phyloP scores from a whole-genome alignment of 805 yeast genomes.

The Cyberlindnera sargentensis region DNA sequence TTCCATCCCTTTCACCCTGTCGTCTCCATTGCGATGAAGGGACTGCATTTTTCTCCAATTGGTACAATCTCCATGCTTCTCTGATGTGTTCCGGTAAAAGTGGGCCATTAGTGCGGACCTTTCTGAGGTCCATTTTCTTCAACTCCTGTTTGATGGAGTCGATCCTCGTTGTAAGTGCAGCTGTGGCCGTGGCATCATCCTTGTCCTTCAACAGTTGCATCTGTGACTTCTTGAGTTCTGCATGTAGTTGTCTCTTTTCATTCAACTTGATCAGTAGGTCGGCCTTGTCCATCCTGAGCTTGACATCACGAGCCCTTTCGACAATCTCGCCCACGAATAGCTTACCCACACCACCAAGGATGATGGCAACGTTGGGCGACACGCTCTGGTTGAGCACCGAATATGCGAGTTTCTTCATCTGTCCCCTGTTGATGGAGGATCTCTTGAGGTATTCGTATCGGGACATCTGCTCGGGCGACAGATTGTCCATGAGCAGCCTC shows the following conservation, averaged over 20 bases:
- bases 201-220: constrained; percentile 26
- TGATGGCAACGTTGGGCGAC: constrained; percentile 71
- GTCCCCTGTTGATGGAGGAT: constrained; percentile 62
- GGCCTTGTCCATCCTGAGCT: constrained; percentile 44
- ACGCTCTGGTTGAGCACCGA: constrained; percentile 74
- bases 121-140: constrained; percentile 24
- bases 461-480: constrained; percentile 78
- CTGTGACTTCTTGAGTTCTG: constrained; percentile 28
- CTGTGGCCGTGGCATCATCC: constrained; percentile 1
- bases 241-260: constrained; percentile 33
- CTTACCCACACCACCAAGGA: constrained; percentile 81
- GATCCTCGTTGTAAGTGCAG: constrained; percentile 9
- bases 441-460: constrained; percentile 84
- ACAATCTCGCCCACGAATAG: constrained; percentile 87
- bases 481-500: constrained; percentile 57
- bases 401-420: constrained; percentile 75
- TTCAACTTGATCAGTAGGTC: constrained; percentile 27
- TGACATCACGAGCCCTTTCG: constrained; percentile 71
- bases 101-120: constrained; percentile 42
- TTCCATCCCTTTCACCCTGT: constrained; percentile 67
- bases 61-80: constrained; percentile 81
- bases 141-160: constrained; percentile 19
- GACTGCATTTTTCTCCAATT: constrained; percentile 56
- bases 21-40: constrained; percentile 61
- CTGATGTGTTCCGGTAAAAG: constrained; percentile 76